Evolutionary conservation across 2,329 filamentous ascomycete species (phyloP).

Genomic region (Drechslerella coelobrocha): DNA sequence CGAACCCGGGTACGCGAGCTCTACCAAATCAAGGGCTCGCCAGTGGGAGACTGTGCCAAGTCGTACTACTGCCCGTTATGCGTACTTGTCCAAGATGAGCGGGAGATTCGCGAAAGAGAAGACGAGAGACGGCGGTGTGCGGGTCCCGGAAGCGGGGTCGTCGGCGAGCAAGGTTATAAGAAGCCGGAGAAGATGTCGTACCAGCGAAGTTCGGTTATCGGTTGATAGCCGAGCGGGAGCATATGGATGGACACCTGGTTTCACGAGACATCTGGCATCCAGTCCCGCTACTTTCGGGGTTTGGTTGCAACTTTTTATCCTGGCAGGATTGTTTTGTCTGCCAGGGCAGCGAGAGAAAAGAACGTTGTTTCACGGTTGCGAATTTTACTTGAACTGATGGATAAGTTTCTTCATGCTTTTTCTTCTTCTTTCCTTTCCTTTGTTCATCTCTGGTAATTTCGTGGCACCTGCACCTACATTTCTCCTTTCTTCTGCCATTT

Average conservation of each 20-base stretch:
- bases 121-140: constrained; percentile 53
- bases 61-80: constrained; percentile 54
- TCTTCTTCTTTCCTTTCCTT: constrained; percentile 6
- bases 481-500: constrained; percentile 9
- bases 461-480: neutral
- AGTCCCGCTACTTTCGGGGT: too few relatives aligned
- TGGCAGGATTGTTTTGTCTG: too few relatives aligned
- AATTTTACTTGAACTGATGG: neutral
- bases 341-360: too few relatives aligned
- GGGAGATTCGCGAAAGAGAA: constrained; percentile 54
- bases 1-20: constrained; percentile 54
- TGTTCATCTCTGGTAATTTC: constrained; percentile 5
- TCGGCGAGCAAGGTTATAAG: constrained; percentile 54
- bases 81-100: constrained; percentile 54
- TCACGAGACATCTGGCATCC: neutral
- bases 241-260: neutral
- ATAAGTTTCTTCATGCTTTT: neutral
- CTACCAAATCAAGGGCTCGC: constrained; percentile 53
- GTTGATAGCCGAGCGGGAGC: constrained; percentile 11
- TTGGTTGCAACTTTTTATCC: too few relatives aligned
- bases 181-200: constrained; percentile 54
- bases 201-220: constrained; percentile 51
- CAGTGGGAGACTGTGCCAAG: constrained; percentile 53
- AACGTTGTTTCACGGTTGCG: too few relatives aligned
- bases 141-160: constrained; percentile 54